Conservation (phyloP, 805 yeast species). For the Monosporozyma siamensis region DNA sequence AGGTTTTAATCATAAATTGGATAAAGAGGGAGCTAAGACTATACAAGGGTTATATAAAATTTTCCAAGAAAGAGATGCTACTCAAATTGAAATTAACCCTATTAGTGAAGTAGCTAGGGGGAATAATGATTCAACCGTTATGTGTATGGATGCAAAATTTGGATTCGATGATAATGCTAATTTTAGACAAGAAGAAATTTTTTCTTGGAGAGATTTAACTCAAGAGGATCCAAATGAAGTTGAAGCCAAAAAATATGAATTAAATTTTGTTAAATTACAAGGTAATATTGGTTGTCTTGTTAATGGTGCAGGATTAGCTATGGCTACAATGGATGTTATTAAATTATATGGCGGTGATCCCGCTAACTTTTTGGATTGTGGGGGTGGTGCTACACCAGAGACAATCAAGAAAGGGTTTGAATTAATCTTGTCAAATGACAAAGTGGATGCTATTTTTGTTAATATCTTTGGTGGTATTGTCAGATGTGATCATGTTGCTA, state of each 20-base stretch:
- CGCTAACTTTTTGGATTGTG: constrained; percentile 98
- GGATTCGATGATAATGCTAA: constrained; percentile 95
- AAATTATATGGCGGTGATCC: constrained; percentile 97
- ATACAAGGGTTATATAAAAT: constrained; percentile 81
- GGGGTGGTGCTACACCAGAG: constrained; percentile 99
- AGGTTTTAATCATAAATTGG: constrained; percentile 72
- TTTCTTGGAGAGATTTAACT: constrained; percentile 86
- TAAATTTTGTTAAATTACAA: constrained; percentile 94
- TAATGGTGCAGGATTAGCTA: constrained; percentile 99
- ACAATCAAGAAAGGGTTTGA: constrained; percentile 95
- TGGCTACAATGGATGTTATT: constrained; percentile 99
- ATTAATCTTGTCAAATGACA: constrained; percentile 79
- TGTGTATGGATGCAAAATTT: constrained; percentile 99
- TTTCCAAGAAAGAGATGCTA: constrained; percentile 86
- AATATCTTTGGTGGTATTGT: constrained; percentile 99
- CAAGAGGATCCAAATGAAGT: constrained; percentile 99
- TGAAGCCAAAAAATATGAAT: constrained; percentile 78
- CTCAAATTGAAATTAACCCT: constrained; percentile 98
- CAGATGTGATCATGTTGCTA: constrained; percentile 97
- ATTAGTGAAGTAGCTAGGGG: constrained; percentile 62
- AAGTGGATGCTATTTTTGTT: constrained; percentile 91
- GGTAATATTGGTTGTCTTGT: constrained; percentile 98
- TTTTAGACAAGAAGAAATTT: constrained; percentile 86
- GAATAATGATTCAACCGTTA: constrained; percentile 44
- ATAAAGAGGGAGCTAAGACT: constrained; percentile 79